These are phyloP conservation scores for Rhytidhysteron rufulum DNA, from an alignment of 2,329 filamentous ascomycete genomes.

Conservation along the genomic window DNA sequence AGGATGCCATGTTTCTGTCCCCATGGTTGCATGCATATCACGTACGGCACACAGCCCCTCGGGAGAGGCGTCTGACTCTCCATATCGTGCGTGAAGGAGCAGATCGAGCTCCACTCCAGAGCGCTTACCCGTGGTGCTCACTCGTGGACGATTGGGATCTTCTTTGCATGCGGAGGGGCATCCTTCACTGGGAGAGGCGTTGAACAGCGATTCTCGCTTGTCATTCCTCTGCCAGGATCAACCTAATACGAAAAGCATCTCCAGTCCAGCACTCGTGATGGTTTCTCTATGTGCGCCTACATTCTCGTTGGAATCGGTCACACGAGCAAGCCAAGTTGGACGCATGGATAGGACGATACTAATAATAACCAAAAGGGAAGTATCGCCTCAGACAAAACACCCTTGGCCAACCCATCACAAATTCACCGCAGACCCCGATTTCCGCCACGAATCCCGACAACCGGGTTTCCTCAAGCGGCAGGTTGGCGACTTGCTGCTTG, in stretches of 20 bases:
- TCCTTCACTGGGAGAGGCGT: background rate
- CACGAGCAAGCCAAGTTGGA: background rate
- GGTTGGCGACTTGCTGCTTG: background rate
- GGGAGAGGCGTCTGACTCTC: background rate
- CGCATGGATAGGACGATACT: background rate
- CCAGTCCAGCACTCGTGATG: too few species aligned
- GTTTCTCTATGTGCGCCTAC: background rate
- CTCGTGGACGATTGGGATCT: background rate
- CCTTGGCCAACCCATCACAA: background rate
- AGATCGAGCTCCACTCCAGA: too few species aligned
- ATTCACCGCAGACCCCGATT: background rate
- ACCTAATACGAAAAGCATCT: too few species aligned
- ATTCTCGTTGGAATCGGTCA: too few species aligned
- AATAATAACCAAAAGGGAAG: background rate
- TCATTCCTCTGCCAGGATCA: too few species aligned
- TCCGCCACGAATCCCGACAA: background rate
- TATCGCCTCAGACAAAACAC: background rate
- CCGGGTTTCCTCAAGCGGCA: background rate
- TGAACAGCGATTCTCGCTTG: too few species aligned
- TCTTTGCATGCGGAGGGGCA: background rate
- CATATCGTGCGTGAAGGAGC: too few species aligned
- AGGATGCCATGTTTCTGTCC: background rate
- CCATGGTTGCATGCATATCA: background rate
- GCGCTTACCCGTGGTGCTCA: too few species aligned
- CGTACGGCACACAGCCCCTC: background rate